Base-by-base conservation (phyloP, 129 eudicot species). In the Solidago caesia region DNA sequence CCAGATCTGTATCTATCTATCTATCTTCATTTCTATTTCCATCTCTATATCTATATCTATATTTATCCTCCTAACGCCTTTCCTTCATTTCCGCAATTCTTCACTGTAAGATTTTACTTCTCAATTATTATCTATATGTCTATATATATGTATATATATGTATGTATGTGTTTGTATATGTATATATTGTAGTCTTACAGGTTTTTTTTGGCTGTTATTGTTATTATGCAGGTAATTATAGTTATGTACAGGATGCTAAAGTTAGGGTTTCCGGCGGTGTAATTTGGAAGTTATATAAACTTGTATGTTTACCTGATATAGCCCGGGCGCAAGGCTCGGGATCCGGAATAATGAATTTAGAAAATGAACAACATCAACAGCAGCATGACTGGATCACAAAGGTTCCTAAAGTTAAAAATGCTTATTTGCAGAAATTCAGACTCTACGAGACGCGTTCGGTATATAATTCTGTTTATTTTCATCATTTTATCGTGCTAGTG, bases 381-480 rank as follows among this genome's bases (percentile, higher is more conserved):
- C 16, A 75, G 33, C 72, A 75, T 25, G 64, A 73, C 21, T 57
- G 79, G 76, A 77, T 81, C 83, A 41, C 67, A 60, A 62, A 68
- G 44, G 81, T 73, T 41, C 70, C 75, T 6, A 77, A 78, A 26
- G 67, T 68, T 58, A 73, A 60, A 66, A 60, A 79, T 72, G 58
- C 73, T 12, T 81, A 83, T 79, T 75, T 94, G 85, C 91, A 84
- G 61, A 94, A 94, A 69, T 90, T 90, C 89, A 88, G 85, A 73
- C 98, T 94, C 47, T 94, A 86, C 61, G 98, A 94, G 82, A 94
- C 98, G 70, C 88, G 91, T 53, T 85, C 97, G 88, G 98, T 94
- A 94, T 71, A 94, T 71, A 41, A 14, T 73, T 70, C 64, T 51
- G 0, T 6, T 45, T 42, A 1, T 56, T 1, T 16, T 5, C 15